A percentile compares a stretch with the other conserved stretches of the same genome.
phyloP scores from a whole-genome alignment of 495 filamentous ascomycete genomes.

The Penicillium bialowiezense region DNA sequence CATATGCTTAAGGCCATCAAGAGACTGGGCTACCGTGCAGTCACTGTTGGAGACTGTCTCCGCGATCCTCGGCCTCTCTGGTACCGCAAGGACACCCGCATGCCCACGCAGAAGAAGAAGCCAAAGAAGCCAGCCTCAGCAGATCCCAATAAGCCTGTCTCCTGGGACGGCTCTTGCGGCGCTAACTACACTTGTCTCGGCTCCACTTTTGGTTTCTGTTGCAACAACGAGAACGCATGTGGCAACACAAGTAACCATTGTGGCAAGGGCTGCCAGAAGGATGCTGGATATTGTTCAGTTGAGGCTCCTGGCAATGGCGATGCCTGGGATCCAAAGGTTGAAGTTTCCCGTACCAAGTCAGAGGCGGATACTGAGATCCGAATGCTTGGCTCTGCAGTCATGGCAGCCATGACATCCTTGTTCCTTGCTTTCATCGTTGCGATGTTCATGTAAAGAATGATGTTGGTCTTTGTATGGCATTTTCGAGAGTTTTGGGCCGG shows the following conservation, averaged over 20 bases:
- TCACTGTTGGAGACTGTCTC: slow-evolving; percentile 77
- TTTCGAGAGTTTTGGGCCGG: slow-evolving; percentile 1
- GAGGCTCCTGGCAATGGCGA: slow-evolving; percentile 23
- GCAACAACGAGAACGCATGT: slow-evolving; percentile 41
- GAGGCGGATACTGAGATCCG: slow-evolving; percentile 16
- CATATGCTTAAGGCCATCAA: slow-evolving; percentile 64
- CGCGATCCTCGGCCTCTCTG: slow-evolving; percentile 67
- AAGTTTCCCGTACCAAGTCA: slow-evolving; percentile 11
- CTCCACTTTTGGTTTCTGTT: slow-evolving; percentile 42
- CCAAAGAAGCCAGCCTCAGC: slow-evolving; percentile 30
- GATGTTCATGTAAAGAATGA: slow-evolving; percentile 20
- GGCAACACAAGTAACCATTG: slow-evolving; percentile 51
- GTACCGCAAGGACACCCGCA: slow-evolving; percentile 53
- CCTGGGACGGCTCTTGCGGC: slow-evolving; percentile 53
- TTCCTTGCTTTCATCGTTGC: slow-evolving; percentile 25
- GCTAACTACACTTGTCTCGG: slow-evolving; percentile 47
- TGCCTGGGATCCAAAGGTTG: slow-evolving; percentile 18
- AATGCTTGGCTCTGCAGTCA: slow-evolving; percentile 19
- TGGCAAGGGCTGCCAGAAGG: slow-evolving; percentile 45
- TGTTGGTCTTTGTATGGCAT: not conserved
- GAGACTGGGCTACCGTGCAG: slow-evolving; percentile 57
- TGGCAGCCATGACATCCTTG: slow-evolving; percentile 21
- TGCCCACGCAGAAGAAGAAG: slow-evolving; percentile 13
- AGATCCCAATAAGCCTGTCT: slow-evolving; percentile 36
- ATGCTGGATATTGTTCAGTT: slow-evolving; percentile 46